These are phyloP conservation scores for Tephrocybe sp. DNA, from an alignment of 768 basidiomycete genomes.

Conservation along the genomic window DNA sequence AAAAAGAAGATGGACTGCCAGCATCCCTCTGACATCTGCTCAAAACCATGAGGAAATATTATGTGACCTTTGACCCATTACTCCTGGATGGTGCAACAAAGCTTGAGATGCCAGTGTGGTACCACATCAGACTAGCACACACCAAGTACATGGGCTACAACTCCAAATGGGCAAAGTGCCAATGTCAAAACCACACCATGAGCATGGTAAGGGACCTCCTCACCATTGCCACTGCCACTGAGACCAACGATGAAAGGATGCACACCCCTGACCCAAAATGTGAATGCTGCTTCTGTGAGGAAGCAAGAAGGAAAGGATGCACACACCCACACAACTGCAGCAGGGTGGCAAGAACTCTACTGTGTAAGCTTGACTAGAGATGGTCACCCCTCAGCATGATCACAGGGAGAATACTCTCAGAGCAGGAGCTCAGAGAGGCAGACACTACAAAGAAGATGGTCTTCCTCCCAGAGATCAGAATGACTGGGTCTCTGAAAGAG, in stretches of 20 bases:
- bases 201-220: not conserved
- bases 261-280: not conserved
- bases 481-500: not conserved
- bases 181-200: not conserved
- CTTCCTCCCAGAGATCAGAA: too few species aligned
- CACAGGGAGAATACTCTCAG: not conserved
- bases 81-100: not conserved
- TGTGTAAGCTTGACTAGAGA: not conserved
- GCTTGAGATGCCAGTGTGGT: not conserved
- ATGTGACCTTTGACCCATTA: not conserved
- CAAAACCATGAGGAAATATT: not conserved
- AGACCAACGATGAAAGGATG: not conserved
- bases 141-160: not conserved
- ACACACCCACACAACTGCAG: not conserved
- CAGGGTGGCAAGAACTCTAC: too few species aligned
- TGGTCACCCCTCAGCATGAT: not conserved
- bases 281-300: not conserved
- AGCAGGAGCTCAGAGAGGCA: not conserved
- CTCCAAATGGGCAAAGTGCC: not conserved
- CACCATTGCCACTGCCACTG: not conserved
- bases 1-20: not conserved
- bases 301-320: not conserved
- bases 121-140: not conserved
- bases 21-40: not conserved
- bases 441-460: too few species aligned